Base-by-base conservation (phyloP, 257 asterid species). In the Gentiana dahurica region DNA sequence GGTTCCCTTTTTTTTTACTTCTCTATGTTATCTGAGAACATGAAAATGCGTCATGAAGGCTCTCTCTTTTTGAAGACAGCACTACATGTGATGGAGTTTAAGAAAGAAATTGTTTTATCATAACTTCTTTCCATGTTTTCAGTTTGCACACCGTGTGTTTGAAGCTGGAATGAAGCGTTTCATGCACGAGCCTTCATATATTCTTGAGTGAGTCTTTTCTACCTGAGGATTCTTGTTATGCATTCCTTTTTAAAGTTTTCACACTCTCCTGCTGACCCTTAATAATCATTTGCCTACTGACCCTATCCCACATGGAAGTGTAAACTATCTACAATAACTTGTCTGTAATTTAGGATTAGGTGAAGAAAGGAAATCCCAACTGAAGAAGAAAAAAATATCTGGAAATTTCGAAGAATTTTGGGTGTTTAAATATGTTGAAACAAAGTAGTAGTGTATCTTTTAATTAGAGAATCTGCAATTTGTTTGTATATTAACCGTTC, bases 161-260 rank as follows among this genome's bases (percentile, higher is more conserved):
- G 98, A 92, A 81, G 94, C 84, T 8, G 98, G 98, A 55, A 66
- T 88, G 63, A 88, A 88, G 70, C 86, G 89, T 57, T 92, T 85
- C 70, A 92, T 92, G 98, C 97, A 92, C 53, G 97, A 88, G 72
- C 95, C 98, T 62, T 84, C 89, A 52, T 92, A 92, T 71, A 88
- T 92, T 69, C 94, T 92, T 49, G 98, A 92, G 98, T 92, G 72
- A 79, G 97, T 76, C 54, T 70, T 60, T 47, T 33, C 12, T 6
- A 24, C 0, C 24, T 24, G 24, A 24, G 24, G 24, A 24, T 41
- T 51, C 1, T 54, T 12, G 47, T 53, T 11, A 12, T n/a, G 12
- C 5, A 54, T 6, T 15, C 10, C 43, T 45, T 15, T 57, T 6
- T 24, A 48, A 36, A 36, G 48, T 45, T 62, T 34, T 45, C 8